A percentile compares a stretch with the other conserved stretches of the same genome.
Evolutionary conservation across 768 basidiomycete species (phyloP).

Genomic region (Lactarius quietus): DNA sequence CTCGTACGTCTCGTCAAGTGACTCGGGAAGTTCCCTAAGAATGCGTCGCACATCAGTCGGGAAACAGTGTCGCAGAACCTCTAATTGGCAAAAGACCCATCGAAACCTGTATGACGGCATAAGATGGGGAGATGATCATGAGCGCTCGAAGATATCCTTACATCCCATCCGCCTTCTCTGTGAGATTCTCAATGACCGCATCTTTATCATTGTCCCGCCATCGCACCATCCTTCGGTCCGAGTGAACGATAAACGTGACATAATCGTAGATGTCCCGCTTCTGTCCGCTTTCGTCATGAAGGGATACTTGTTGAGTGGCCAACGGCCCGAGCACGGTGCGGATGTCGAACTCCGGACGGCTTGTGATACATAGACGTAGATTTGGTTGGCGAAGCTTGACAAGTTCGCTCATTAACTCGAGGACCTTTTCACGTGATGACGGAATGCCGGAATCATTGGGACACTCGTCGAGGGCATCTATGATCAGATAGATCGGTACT

Average conservation of each 20-base stretch:
- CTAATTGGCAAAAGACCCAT: conserved; percentile 10
- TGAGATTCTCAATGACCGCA: neutral
- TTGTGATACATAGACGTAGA: neutral
- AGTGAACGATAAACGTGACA: neutral
- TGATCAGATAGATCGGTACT: neutral
- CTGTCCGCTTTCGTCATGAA: neutral
- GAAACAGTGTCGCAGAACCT: conserved; percentile 3
- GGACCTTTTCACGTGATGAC: neutral
- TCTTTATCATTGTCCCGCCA: neutral
- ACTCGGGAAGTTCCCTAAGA: neutral
- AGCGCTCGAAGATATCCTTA: neutral
- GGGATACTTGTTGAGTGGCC: neutral
- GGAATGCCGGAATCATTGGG: neutral
- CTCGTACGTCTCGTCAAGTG: conserved; percentile 2
- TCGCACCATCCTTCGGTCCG: neutral
- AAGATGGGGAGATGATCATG: neutral
- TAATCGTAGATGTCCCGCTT: neutral
- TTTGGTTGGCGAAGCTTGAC: neutral
- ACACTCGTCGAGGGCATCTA: neutral
- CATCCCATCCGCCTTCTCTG: neutral
- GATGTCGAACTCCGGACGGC: neutral
- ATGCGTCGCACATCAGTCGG: neutral
- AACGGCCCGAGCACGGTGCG: neutral
- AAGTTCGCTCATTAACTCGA: neutral
- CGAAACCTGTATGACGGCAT: conserved; percentile 1